phyloP scores from a whole-genome alignment of 208 protist species.

The Wallacemonas sp. region DNA sequence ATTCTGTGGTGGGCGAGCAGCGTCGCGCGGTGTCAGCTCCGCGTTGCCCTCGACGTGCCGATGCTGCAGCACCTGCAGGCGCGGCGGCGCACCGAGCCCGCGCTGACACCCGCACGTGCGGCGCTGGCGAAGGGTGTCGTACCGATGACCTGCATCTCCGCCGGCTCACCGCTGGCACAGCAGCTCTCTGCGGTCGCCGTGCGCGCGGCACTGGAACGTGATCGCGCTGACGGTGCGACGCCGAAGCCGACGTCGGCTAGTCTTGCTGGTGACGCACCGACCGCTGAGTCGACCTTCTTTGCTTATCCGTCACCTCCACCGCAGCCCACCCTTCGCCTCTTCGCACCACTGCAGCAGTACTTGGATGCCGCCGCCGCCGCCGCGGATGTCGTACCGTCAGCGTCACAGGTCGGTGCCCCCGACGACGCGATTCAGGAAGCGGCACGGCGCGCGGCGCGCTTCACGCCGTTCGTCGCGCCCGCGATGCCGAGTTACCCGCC shows the following conservation, averaged over 20 bases:
- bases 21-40: conserved; percentile 35
- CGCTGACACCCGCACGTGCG: conserved; percentile 13
- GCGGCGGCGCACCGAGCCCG: conserved; percentile 13
- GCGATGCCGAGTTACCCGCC: conserved; percentile 5
- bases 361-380: background rate
- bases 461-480: conserved; percentile 41
- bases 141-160: background rate
- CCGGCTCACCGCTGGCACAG: background rate
- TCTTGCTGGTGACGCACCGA: background rate
- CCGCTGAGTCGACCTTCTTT: conserved; percentile 7
- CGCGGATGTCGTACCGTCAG: background rate
- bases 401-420: background rate
- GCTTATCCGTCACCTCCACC: conserved; percentile 18
- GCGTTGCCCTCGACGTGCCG: conserved; percentile 46
- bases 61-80: conserved; percentile 26
- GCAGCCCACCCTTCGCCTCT: conserved; percentile 32
- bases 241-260: background rate
- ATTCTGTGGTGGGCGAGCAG: conserved; percentile 66
- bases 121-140: conserved; percentile 8
- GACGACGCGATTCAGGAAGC: conserved; percentile 32
- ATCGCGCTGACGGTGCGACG: background rate
- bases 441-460: conserved; percentile 45
- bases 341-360: conserved; percentile 21
- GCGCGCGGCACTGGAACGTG: background rate
- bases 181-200: background rate